Conservation (phyloP, 2,329 filamentous ascomycete genomes). For the Akanthomyces uredinophilus region DNA sequence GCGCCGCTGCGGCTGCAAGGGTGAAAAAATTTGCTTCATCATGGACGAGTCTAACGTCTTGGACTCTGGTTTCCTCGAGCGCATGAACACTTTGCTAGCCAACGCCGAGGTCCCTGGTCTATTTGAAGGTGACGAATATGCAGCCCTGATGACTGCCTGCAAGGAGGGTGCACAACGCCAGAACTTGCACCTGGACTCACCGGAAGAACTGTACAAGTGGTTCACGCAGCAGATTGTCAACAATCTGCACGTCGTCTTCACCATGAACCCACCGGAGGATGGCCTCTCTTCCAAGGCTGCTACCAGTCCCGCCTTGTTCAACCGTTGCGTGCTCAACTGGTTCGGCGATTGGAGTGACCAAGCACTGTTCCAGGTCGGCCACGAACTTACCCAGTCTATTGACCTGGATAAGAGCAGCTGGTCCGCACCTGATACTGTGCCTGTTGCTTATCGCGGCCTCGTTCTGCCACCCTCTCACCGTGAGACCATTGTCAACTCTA, state of each 20-base stretch:
- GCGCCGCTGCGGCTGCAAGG: slow-evolving; percentile 90
- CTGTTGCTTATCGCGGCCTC: slow-evolving; percentile 84
- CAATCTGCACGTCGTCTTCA: slow-evolving; percentile 98
- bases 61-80: slow-evolving; percentile 95
- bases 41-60: slow-evolving; percentile 99
- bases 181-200: slow-evolving; percentile 89
- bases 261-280: slow-evolving; percentile 98
- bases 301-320: slow-evolving; percentile 96
- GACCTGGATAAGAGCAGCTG: slow-evolving; percentile 89
- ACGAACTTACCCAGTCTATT: slow-evolving; percentile 91
- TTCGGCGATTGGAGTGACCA: slow-evolving; percentile 99
- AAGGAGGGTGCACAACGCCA: slow-evolving; percentile 97
- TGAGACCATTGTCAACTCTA: slow-evolving; percentile 90
- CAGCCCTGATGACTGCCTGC: slow-evolving; percentile 97
- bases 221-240: slow-evolving; percentile 99
- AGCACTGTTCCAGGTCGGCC: slow-evolving; percentile 94
- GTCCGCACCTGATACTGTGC: slow-evolving; percentile 81
- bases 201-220: slow-evolving; percentile 99
- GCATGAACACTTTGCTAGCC: slow-evolving; percentile 97
- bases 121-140: slow-evolving; percentile 98
- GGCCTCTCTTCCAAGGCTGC: slow-evolving; percentile 93
- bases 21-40: slow-evolving; percentile 99
- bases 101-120: slow-evolving; percentile 99
- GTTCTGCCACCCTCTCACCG: slow-evolving; percentile 81
- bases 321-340: slow-evolving; percentile 99